A percentile compares a stretch with the other conserved stretches of the same genome.
phyloP scores from a whole-genome alignment of 2,329 filamentous ascomycete genomes.

The Alternaria ethzedia region DNA sequence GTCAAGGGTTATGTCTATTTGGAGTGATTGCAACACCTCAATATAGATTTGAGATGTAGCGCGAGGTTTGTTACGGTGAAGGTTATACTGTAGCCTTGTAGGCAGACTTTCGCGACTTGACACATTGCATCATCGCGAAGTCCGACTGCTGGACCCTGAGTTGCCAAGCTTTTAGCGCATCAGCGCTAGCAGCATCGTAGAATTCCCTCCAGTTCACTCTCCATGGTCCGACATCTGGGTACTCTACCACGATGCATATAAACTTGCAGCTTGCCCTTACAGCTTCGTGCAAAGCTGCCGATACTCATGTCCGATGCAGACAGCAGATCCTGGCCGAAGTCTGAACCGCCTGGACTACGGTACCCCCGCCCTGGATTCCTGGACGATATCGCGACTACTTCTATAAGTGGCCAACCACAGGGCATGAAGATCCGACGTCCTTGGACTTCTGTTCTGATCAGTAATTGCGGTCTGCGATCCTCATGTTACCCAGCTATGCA shows the following conservation, averaged over 20 bases:
- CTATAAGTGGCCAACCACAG: neutral
- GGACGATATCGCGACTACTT: neutral
- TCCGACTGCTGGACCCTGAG: constrained; percentile 11
- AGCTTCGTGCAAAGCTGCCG: neutral
- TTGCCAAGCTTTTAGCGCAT: constrained; percentile 15
- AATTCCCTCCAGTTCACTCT: neutral
- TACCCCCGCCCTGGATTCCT: neutral
- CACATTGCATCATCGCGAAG: constrained; percentile 42
- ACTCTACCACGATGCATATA: neutral
- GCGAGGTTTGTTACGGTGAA: neutral
- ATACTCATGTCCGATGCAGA: neutral
- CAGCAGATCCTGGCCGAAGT: neutral
- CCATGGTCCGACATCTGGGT: neutral
- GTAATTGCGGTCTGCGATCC: neutral
- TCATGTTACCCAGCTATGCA: neutral
- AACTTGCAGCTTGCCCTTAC: neutral
- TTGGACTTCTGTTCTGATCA: neutral
- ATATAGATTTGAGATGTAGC: neutral
- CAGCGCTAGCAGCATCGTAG: neutral
- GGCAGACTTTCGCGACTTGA: constrained; percentile 29
- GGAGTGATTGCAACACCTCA: too few relatives aligned
- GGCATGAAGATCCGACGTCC: neutral
- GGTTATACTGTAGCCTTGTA: constrained; percentile 4
- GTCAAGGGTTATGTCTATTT: neutral
- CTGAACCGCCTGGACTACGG: neutral